Evolutionary conservation across 768 basidiomycete genomes (phyloP), one percentile per base, ranked within the genome.

Genomic region (Russula sp.): DNA sequence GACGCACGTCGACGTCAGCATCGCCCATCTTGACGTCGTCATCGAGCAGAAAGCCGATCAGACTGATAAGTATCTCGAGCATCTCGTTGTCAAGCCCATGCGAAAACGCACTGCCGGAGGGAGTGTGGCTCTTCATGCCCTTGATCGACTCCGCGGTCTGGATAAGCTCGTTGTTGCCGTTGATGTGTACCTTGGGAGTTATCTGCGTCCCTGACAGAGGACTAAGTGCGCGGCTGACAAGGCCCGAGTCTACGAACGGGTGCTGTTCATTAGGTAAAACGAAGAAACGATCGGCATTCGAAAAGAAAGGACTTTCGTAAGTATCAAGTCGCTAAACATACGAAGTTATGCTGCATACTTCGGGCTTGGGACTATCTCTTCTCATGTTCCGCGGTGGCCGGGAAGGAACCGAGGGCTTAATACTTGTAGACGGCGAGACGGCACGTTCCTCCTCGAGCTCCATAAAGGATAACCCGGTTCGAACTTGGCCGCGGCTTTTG

Each of bases 31-130:
- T 87, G 59, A 94, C 84, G 54, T 93, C 93, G 63, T 93, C 90
- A 68, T 94, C 93, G 47, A 98, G 80, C 58, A 97, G 74, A 73
- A 92, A 94, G 74, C 97, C 95, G 74, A 96, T 94, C 59, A 96
- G 75, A 60, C 83, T 79, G 77, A 96, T 94, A 29, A 96, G 77
- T 14, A 93, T 91, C 34, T 93, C 90, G 16, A 96, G 76, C 66
- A 88, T 90, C 64, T 95, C 88, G 69, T 93, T 87, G 64, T 78
- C 78, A 18, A 80, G 73, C 48, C 80, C 81, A 5, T 75, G 70
- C 4, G 87, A 86, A 77, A 96, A 94, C 0, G 87, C 85, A 1
- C 84, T 82, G 67, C 93, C 89, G 1, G 85, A 83, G 2, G 93
- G 86, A 13, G 87, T 81, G 16, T 90, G 88, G 20, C 82, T 81